Conservation (phyloP, 257 asterid species). For the Dorcoceras hygrometricum region DNA sequence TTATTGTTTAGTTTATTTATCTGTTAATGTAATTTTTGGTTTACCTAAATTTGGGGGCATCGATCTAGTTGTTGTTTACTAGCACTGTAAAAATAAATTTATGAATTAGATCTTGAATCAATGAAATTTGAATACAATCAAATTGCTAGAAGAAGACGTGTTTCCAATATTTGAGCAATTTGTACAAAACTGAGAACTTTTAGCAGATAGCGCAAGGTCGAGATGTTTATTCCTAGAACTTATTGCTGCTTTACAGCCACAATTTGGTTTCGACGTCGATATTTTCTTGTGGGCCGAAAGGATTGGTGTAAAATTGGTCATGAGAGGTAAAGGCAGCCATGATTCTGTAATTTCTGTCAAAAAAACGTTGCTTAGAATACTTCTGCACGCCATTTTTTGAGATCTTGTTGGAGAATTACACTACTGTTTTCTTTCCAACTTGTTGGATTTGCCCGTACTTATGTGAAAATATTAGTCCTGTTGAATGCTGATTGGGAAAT, state of each 20-base stretch:
- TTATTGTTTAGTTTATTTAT: too few species aligned
- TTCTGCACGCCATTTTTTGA: too few species aligned
- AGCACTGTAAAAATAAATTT: too few species aligned
- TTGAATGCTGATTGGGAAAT: not conserved
- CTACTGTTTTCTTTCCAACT: too few species aligned
- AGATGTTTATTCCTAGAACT: constrained; percentile 27
- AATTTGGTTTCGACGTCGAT: constrained; percentile 22
- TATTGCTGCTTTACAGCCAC: constrained; percentile 40
- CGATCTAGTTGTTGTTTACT: too few species aligned
- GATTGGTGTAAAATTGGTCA: constrained; percentile 29
- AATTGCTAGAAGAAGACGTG: constrained; percentile 40
- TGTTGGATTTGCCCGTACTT: too few species aligned
- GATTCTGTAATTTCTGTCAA: constrained; percentile 55
- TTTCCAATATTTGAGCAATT: constrained; percentile 48
- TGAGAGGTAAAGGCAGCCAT: constrained; percentile 45
- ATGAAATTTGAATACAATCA: too few species aligned
- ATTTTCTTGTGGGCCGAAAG: constrained; percentile 31
- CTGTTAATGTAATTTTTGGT: too few species aligned
- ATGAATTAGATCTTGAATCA: too few species aligned
- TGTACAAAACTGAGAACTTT: constrained; percentile 26
- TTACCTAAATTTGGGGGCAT: too few species aligned
- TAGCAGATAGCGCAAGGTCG: not conserved
- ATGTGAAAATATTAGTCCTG: not conserved
- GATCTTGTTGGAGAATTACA: too few species aligned
- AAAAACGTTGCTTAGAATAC: constrained; percentile 47